Conservation (phyloP, 208 protist species). For the Kentomonas sorsogonicus region DNA sequence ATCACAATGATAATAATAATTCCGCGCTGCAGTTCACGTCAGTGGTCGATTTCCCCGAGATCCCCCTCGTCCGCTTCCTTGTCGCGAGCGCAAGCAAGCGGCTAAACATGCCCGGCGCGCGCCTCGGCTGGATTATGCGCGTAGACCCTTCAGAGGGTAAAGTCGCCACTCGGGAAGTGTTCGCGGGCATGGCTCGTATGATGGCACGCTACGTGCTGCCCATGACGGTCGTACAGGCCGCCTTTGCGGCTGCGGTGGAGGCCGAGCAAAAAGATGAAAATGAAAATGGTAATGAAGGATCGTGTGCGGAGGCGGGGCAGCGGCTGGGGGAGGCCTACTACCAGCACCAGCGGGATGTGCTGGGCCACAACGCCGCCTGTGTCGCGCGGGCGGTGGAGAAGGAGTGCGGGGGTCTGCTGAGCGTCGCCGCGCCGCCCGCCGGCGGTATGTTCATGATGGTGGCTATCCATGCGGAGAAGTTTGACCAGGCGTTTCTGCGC, state of each 20-base stretch:
- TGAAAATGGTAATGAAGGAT: no score
- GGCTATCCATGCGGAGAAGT: slow-evolving; percentile 47
- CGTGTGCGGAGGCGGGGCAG: slow-evolving; percentile 49
- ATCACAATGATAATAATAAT: background rate
- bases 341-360: slow-evolving; percentile 16
- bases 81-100: slow-evolving; percentile 82
- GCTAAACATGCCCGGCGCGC: slow-evolving; percentile 85
- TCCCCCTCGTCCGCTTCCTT: slow-evolving; percentile 55
- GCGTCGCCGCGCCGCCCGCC: slow-evolving; percentile 42
- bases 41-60: slow-evolving; percentile 47
- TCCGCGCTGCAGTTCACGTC: no score
- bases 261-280: no score
- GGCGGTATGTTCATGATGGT: slow-evolving; percentile 89
- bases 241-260: slow-evolving; percentile 51
- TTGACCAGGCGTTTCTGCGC: slow-evolving; percentile 35
- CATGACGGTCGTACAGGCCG: slow-evolving; percentile 64
- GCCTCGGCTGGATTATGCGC: slow-evolving; percentile 75
- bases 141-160: slow-evolving; percentile 39
- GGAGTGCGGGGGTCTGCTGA: slow-evolving; percentile 37
- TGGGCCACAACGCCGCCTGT: slow-evolving; percentile 54
- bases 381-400: slow-evolving; percentile 15
- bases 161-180: slow-evolving; percentile 16
- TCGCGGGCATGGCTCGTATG: slow-evolving; percentile 12
- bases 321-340: slow-evolving; percentile 47
- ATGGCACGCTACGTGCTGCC: slow-evolving; percentile 55